A percentile compares a stretch with the other conserved stretches of the same genome.
Conservation (phyloP, 2,329 filamentous ascomycete genomes). For the Xylariaceae sp. region DNA sequence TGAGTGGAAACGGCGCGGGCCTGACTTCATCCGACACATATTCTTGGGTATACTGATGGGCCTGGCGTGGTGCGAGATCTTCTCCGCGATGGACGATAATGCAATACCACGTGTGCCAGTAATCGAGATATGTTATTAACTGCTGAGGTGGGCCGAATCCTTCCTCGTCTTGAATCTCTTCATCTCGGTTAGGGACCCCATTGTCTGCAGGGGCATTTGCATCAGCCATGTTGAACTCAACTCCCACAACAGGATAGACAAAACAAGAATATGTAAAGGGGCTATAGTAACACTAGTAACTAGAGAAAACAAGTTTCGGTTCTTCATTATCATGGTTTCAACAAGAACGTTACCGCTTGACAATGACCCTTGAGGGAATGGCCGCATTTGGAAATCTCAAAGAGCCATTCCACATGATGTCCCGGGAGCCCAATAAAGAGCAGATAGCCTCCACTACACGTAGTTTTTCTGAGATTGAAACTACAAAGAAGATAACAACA, state of each 20-base stretch:
- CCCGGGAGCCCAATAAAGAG: conserved; percentile 6
- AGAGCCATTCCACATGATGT: neutral
- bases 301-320: neutral
- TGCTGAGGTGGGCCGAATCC: neutral
- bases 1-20: conserved; percentile 31
- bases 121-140: neutral
- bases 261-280: neutral
- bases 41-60: neutral
- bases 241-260: neutral
- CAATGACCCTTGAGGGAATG: conserved; percentile 1
- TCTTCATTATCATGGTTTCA: neutral
- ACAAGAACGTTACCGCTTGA: neutral
- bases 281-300: too few relatives aligned
- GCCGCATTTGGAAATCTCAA: conserved; percentile 25
- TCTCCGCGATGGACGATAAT: conserved; percentile 29
- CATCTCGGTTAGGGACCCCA: neutral
- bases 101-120: conserved; percentile 6
- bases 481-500: neutral
- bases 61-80: neutral
- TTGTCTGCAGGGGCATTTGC: neutral
- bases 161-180: conserved; percentile 1
- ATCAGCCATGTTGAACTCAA: conserved; percentile 16
- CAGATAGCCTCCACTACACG: neutral
- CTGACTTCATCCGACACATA: conserved; percentile 14
- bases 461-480: neutral